phyloP scores from a whole-genome alignment of 139 green algal species.

The Pleodorina starrii region DNA sequence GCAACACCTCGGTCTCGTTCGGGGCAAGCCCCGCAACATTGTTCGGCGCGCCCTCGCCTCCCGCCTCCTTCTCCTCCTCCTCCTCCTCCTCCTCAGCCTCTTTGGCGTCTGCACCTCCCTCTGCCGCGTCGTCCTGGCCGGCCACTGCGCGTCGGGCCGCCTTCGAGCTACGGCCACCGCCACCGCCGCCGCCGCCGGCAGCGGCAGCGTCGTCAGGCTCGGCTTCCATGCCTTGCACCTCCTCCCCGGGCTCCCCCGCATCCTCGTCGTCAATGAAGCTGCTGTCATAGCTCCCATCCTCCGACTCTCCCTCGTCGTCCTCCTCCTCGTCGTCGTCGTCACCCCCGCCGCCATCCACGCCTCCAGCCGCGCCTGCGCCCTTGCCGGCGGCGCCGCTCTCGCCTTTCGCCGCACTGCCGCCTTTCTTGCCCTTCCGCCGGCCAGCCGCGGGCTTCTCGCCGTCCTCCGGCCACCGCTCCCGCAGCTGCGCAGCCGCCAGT shows the following conservation, averaged over 20 bases:
- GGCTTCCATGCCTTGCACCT: neutral
- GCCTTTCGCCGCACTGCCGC: neutral
- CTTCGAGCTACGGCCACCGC: neutral
- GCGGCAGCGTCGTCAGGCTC: neutral
- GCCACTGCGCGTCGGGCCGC: no score
- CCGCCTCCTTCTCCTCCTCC: neutral
- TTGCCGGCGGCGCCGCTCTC: neutral
- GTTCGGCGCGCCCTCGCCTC: no score
- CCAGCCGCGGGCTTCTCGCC: neutral
- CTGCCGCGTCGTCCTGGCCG: no score
- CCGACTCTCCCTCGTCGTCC: constrained; percentile 4
- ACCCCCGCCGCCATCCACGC: no score
- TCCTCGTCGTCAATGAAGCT: constrained; percentile 35
- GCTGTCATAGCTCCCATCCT: constrained; percentile 28
- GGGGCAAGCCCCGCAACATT: constrained; percentile 11
- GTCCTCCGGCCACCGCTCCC: neutral
- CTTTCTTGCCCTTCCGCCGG: neutral
- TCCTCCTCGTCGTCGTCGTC: neutral
- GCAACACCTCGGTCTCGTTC: constrained; percentile 32
- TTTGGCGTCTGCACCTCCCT: no score
- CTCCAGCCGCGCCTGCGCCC: no score
- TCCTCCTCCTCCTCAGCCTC: neutral
- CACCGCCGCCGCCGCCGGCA: neutral
- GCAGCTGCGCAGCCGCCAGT: neutral
- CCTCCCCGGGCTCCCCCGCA: neutral